A percentile compares a stretch with the other conserved stretches of the same genome.
Conservation (phyloP, 495 filamentous ascomycete genomes). For the Podospora pseudopauciseta region DNA sequence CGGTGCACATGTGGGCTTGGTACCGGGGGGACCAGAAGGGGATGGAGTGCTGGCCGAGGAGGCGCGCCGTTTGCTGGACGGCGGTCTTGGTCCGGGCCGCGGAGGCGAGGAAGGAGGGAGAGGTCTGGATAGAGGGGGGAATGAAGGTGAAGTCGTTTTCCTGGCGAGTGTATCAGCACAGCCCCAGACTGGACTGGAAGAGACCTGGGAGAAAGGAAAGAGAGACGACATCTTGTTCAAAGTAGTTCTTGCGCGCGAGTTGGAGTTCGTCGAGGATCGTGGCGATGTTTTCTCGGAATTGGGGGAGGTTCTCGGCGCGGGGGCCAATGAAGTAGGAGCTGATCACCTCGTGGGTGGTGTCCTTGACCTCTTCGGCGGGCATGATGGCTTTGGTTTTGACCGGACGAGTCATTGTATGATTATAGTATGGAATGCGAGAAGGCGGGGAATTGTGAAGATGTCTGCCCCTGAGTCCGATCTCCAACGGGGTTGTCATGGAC, state of each 20-base stretch:
- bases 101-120: conserved; percentile 27
- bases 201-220: neutral
- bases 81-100: conserved; percentile 29
- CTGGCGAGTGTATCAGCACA: neutral
- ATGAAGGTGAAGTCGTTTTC: conserved; percentile 32
- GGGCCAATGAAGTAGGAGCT: conserved; percentile 44
- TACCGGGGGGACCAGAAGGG: conserved; percentile 48
- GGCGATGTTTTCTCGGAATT: conserved; percentile 36
- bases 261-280: conserved; percentile 36
- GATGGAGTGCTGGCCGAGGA: conserved; percentile 29
- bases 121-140: conserved; percentile 26
- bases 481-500: neutral
- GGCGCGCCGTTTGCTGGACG: conserved; percentile 10
- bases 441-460: neutral
- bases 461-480: neutral
- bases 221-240: conserved; percentile 28
- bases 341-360: conserved; percentile 35
- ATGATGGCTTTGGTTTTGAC: neutral
- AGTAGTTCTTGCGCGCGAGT: conserved; percentile 32
- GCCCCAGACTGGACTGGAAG: neutral
- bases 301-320: conserved; percentile 38
- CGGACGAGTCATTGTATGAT: neutral
- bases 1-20: conserved; percentile 45
- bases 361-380: neutral
- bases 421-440: no score